phyloP scores from a whole-genome alignment of 2,329 filamentous ascomycete genomes.

The Microdochium nivale region DNA sequence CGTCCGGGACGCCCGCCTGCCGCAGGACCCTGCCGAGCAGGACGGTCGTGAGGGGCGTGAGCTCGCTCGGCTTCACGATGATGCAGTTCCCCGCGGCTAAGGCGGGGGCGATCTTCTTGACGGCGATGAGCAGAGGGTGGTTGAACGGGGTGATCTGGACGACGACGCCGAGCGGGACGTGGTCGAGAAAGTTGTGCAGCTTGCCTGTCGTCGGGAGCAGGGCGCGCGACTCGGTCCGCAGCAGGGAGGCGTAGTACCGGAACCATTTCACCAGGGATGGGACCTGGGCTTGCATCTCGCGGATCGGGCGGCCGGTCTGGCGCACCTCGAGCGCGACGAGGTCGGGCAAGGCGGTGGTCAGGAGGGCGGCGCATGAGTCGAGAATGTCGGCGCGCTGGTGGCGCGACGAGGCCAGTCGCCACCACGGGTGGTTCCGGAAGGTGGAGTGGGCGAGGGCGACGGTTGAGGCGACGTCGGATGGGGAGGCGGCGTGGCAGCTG shows the following conservation, averaged over 20 bases:
- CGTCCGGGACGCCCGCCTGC: slow-evolving; percentile 61
- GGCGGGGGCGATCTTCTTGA: slow-evolving; percentile 53
- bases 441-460: slow-evolving; percentile 31
- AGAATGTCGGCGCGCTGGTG: slow-evolving; percentile 53
- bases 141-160: slow-evolving; percentile 51
- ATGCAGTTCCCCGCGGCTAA: slow-evolving; percentile 51
- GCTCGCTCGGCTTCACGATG: slow-evolving; percentile 54
- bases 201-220: slow-evolving; percentile 57
- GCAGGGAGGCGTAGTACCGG: slow-evolving; percentile 59
- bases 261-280: slow-evolving; percentile 61
- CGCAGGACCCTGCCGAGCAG: slow-evolving; percentile 50
- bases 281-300: slow-evolving; percentile 64
- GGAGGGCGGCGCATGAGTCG: slow-evolving; percentile 46
- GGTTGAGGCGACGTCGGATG: slow-evolving; percentile 30
- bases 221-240: slow-evolving; percentile 58
- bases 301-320: slow-evolving; percentile 59
- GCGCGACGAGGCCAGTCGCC: slow-evolving; percentile 35
- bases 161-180: slow-evolving; percentile 49
- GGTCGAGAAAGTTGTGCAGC: slow-evolving; percentile 46
- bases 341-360: slow-evolving; percentile 40
- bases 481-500: slow-evolving; percentile 39
- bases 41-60: slow-evolving; percentile 54
- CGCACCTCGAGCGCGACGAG: slow-evolving; percentile 56
- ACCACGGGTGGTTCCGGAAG: slow-evolving; percentile 47
- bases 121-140: slow-evolving; percentile 47